A percentile compares a stretch with the other conserved stretches of the same genome.
phyloP scores from a whole-genome alignment of 1,284 basidiomycete species.

The Ustilago shanxiensis region DNA sequence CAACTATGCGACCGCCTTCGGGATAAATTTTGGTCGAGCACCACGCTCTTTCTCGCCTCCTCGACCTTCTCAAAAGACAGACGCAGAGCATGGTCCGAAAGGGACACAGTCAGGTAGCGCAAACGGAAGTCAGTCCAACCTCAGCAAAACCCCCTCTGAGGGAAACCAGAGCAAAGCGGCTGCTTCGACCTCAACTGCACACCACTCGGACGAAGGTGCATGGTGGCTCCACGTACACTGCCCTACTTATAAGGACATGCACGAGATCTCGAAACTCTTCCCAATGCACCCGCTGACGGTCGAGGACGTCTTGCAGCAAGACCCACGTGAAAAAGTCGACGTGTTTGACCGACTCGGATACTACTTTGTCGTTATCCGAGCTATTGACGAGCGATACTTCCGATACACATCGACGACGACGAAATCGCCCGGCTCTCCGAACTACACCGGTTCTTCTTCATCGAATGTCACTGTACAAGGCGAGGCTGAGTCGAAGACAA shows the following conservation, averaged over 20 bases:
- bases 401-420: slow-evolving; percentile 72
- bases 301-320: slow-evolving; percentile 94
- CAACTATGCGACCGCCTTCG: slow-evolving; percentile 42
- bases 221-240: slow-evolving; percentile 96
- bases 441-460: slow-evolving; percentile 16
- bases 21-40: slow-evolving; percentile 45
- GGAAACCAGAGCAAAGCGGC: slow-evolving; percentile 18
- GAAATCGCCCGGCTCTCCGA: slow-evolving; percentile 36
- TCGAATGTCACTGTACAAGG: slow-evolving; percentile 32
- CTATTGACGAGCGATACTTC: slow-evolving; percentile 79
- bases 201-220: slow-evolving; percentile 65
- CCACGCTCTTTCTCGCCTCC: slow-evolving; percentile 12
- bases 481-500: slow-evolving; percentile 23
- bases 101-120: neutral
- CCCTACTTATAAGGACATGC: slow-evolving; percentile 90
- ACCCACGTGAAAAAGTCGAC: slow-evolving; percentile 92
- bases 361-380: slow-evolving; percentile 90
- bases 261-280: slow-evolving; percentile 87
- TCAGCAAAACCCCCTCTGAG: slow-evolving; percentile 11
- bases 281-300: slow-evolving; percentile 93
- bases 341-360: slow-evolving; percentile 89
- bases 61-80: neutral
- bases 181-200: neutral
- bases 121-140: slow-evolving; percentile 6
- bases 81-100: neutral